Evolutionary conservation across 805 yeast species (phyloP).

Genomic region (Lipomyces starkeyi): DNA sequence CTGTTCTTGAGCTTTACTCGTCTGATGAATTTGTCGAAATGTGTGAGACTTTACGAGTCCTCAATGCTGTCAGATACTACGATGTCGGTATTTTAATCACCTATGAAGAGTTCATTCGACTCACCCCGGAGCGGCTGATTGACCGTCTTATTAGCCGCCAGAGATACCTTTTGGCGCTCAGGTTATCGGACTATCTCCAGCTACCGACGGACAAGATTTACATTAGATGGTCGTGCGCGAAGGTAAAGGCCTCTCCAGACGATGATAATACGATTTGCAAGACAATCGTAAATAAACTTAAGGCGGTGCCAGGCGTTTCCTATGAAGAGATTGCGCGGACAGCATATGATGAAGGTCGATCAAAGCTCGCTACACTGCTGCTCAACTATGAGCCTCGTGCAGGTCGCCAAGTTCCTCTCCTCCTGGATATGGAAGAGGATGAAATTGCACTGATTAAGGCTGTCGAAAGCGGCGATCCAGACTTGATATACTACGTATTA

Average conservation of each 20-base stretch:
- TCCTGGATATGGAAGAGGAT: conserved; percentile 73
- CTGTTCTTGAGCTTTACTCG: conserved; percentile 59
- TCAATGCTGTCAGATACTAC: conserved; percentile 69
- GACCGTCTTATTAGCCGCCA: conserved; percentile 63
- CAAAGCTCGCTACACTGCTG: conserved; percentile 67
- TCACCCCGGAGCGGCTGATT: conserved; percentile 66
- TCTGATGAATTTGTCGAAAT: conserved; percentile 67
- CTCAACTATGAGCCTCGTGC: conserved; percentile 70
- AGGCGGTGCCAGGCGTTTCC: conserved; percentile 53
- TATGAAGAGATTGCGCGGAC: conserved; percentile 64
- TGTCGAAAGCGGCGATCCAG: conserved; percentile 64
- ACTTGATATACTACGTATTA: conserved; percentile 63
- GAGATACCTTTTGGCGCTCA: conserved; percentile 65
- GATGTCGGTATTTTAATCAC: conserved; percentile 77
- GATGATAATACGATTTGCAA: conserved; percentile 66
- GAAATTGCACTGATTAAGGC: conserved; percentile 72
- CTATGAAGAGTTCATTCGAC: conserved; percentile 54
- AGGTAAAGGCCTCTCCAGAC: conserved; percentile 54
- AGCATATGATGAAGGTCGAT: conserved; percentile 84
- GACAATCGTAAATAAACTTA: conserved; percentile 56
- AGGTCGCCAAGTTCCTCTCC: conserved; percentile 63
- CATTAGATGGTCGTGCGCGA: conserved; percentile 79
- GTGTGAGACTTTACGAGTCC: conserved; percentile 64
- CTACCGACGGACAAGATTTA: conserved; percentile 61
- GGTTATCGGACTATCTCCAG: conserved; percentile 59